These are phyloP conservation scores for Daldinia bambusicola DNA, from an alignment of 495 filamentous ascomycete genomes.

Conservation along the genomic window DNA sequence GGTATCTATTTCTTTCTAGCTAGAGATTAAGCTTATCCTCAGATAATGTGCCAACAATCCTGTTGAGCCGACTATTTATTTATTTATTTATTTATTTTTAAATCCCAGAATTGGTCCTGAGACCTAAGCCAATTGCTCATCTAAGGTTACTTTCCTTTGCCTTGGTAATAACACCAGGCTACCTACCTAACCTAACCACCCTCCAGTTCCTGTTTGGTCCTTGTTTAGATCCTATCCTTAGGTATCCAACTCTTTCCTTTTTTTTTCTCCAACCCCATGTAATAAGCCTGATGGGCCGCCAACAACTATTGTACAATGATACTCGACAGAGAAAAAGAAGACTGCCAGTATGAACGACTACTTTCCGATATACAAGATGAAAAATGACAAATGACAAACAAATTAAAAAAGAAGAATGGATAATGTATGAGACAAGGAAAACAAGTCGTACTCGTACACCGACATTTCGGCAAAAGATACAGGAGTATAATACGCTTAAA, in stretches of 20 bases:
- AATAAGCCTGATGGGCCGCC: conserved; percentile 18
- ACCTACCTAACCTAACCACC: conserved; percentile 17
- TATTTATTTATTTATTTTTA: no score
- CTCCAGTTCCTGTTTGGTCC: conserved; percentile 31
- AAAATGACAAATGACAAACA: conserved; percentile 25
- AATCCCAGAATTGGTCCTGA: conserved; percentile 30
- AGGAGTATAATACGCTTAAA: conserved; percentile 14
- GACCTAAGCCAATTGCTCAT: conserved; percentile 36
- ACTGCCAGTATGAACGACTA: conserved; percentile 18
- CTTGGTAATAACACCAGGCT: conserved; percentile 30
- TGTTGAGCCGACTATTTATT: conserved; percentile 17
- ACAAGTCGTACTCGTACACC: conserved; percentile 38
- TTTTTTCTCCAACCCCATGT: conserved; percentile 18
- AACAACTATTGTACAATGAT: conserved; percentile 42
- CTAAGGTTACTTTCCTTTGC: conserved; percentile 34
- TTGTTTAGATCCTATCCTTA: conserved; percentile 27
- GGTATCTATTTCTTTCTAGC: conserved; percentile 38
- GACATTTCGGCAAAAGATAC: conserved; percentile 33
- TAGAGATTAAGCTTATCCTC: conserved; percentile 33
- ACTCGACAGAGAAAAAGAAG: conserved; percentile 22
- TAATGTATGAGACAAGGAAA: conserved; percentile 24
- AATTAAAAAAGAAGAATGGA: conserved; percentile 11
- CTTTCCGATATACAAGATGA: conserved; percentile 29
- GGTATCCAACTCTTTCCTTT: conserved; percentile 28
- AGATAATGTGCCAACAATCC: conserved; percentile 21